Percentiles rank a stretch among this genome's conserved stretches.
Evolutionary conservation across 2,329 filamentous ascomycete genomes (phyloP).

Genomic region (Penicillium verrucosum): DNA sequence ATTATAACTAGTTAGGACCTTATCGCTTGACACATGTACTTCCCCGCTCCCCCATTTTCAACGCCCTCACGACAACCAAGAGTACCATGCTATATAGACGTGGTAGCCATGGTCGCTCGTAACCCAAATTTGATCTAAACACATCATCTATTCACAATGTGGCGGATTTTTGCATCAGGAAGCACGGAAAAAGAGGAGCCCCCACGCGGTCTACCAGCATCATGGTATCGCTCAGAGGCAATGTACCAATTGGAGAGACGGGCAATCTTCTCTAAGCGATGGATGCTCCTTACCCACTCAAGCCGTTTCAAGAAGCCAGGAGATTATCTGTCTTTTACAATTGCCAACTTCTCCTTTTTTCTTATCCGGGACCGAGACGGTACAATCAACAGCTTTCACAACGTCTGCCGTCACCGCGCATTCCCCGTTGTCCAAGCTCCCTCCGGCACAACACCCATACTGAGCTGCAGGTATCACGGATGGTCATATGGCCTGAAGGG

Average conservation of each 20-base stretch:
- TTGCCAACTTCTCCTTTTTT: slow-evolving; percentile 17
- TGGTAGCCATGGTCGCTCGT: neutral
- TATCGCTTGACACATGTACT: neutral
- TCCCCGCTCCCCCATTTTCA: neutral
- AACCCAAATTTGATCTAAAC: neutral
- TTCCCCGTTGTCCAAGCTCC: slow-evolving; percentile 16
- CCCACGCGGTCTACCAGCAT: slow-evolving; percentile 21
- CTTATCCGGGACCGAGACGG: slow-evolving; percentile 14
- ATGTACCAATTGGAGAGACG: slow-evolving; percentile 28
- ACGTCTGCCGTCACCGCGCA: slow-evolving; percentile 26
- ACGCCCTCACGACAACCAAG: neutral
- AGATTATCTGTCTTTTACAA: slow-evolving; percentile 19
- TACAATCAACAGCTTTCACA: slow-evolving; percentile 24
- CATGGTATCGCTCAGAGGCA: slow-evolving; percentile 27
- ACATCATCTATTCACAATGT: slow-evolving; percentile 10
- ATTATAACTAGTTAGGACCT: neutral
- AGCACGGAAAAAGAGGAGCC: neutral
- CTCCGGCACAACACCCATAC: slow-evolving; percentile 16
- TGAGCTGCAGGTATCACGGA: slow-evolving; percentile 26
- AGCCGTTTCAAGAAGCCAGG: slow-evolving; percentile 23
- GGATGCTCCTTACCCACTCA: slow-evolving; percentile 23
- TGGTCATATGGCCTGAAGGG: slow-evolving; percentile 28
- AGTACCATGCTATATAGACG: neutral
- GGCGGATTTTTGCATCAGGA: slow-evolving; percentile 5
- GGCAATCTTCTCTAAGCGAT: slow-evolving; percentile 27